Conservation (phyloP, 768 basidiomycete species). For the Leccinum ochraceum region DNA sequence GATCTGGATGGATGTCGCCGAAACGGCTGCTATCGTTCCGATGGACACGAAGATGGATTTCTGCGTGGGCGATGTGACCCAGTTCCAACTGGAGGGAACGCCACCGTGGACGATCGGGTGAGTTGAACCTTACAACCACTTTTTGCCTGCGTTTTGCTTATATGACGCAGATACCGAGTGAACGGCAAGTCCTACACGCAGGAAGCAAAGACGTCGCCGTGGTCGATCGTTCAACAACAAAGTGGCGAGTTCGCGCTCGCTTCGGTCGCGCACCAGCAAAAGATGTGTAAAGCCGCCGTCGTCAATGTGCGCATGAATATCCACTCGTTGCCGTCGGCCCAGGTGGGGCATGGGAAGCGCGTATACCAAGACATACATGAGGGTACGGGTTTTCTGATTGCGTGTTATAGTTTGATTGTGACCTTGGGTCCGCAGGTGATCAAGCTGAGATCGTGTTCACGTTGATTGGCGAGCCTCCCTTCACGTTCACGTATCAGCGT, state of each 20-base stretch:
- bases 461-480: constrained; percentile 89
- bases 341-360: constrained; percentile 82
- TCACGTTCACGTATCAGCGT: constrained; percentile 93
- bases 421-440: constrained; percentile 53
- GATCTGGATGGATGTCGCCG: constrained; percentile 92
- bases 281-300: constrained; percentile 84
- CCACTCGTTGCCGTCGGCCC: constrained; percentile 84
- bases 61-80: constrained; percentile 87
- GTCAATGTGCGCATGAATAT: constrained; percentile 73
- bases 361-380: constrained; percentile 88
- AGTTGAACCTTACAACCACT: constrained; percentile 21
- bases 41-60: constrained; percentile 77
- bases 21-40: constrained; percentile 90
- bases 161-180: constrained; percentile 66
- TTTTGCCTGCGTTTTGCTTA: constrained; percentile 4
- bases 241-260: constrained; percentile 83
- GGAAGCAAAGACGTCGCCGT: constrained; percentile 77
- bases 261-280: constrained; percentile 90
- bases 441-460: constrained; percentile 94
- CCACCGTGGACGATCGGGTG: constrained; percentile 92
- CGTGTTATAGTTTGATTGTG: background rate
- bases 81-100: constrained; percentile 92
- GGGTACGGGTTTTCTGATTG: constrained; percentile 45
- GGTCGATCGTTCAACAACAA: constrained; percentile 81
- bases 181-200: constrained; percentile 74